These are phyloP conservation scores for Hyaloperonospora arabidopsidis DNA, from an alignment of 352 stramenopile species.

Conservation along the genomic window DNA sequence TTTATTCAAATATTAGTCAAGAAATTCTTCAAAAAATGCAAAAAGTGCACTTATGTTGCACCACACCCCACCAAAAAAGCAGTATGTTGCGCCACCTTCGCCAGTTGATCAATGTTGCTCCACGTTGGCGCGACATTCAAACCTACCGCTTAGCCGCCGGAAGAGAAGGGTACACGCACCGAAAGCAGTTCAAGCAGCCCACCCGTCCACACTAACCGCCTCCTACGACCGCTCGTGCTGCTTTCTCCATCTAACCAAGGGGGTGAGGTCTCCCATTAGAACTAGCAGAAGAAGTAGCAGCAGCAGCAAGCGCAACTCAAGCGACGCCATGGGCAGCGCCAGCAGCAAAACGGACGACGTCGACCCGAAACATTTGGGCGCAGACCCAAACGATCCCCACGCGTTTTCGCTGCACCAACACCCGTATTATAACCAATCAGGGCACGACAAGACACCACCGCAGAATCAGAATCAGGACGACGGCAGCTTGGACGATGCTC, in stretches of 20 bases:
- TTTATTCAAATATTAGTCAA: no score
- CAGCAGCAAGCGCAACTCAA: constrained; percentile 6
- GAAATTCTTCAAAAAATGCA: no score
- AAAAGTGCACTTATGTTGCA: no score
- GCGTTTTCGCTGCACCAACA: constrained; percentile 65
- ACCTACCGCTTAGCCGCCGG: constrained; percentile 3
- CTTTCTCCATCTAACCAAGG: no score
- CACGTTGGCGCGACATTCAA: constrained; percentile 3
- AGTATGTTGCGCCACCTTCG: neutral
- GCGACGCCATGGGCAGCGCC: constrained; percentile 64
- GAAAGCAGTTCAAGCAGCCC: constrained; percentile 1
- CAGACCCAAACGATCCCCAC: constrained; percentile 36
- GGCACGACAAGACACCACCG: constrained; percentile 15
- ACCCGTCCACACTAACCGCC: no score
- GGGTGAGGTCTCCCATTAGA: no score
- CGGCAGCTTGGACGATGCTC: neutral
- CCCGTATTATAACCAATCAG: constrained; percentile 43
- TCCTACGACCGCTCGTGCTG: constrained; percentile 1
- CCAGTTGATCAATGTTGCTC: neutral
- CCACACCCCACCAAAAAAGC: no score
- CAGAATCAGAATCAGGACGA: constrained; percentile 6
- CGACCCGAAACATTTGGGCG: constrained; percentile 70
- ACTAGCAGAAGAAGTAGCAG: neutral
- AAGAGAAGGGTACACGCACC: constrained; percentile 13
- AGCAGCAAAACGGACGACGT: constrained; percentile 77